Evolutionary conservation across 129 eudicot species (phyloP), one percentile per base, ranked within the genome.

Genomic region (Gnaphalium uliginosum): DNA sequence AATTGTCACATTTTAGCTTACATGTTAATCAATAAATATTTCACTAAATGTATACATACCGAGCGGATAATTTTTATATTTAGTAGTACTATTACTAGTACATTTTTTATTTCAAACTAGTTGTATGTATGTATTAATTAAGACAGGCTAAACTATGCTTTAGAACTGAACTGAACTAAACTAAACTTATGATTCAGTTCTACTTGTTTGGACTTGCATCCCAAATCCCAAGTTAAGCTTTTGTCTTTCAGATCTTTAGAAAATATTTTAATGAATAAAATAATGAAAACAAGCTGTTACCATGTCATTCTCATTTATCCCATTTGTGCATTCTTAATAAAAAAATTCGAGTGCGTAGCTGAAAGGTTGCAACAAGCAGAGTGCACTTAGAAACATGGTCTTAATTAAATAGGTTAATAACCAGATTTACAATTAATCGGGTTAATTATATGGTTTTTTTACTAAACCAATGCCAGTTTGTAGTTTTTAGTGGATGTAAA

Each of bases 261-360:
- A 17, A 10, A n/a, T 56, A 37, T 18, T 58, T 2, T 69, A 72
- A 78, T 68, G 35, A 39, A 54, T 80, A 80, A 66, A 80, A 66
- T 73, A 73, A 56, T 73, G 22, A 80, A 80, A 74, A 67, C 46
- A 80, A 80, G 74, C 30, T 80, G 83, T 43, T 57, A 23, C 64
- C 79, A 73, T 74, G 79, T 73, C 79, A 75, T 80, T 75, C 33
- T 66, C 41, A 18, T 68, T 54, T 66, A 54, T 59, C 60, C 77
- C 75, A 69, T 21, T 68, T 68, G 61, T 77, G 75, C 62, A 60
- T 59, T 73, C 70, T 80, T 58, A 61, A 79, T 62, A 26, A 30
- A 79, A 63, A 35, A 57, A 54, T 1, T 66, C 4, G 15, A 27
- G 29, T 66, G 54, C 69, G 73, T 30, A 41, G 69, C 75, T 66